Percentiles rank a stretch among this genome's conserved stretches.
Conservation (phyloP, 345 rosid species). For the Sisymbrium altissimum region DNA sequence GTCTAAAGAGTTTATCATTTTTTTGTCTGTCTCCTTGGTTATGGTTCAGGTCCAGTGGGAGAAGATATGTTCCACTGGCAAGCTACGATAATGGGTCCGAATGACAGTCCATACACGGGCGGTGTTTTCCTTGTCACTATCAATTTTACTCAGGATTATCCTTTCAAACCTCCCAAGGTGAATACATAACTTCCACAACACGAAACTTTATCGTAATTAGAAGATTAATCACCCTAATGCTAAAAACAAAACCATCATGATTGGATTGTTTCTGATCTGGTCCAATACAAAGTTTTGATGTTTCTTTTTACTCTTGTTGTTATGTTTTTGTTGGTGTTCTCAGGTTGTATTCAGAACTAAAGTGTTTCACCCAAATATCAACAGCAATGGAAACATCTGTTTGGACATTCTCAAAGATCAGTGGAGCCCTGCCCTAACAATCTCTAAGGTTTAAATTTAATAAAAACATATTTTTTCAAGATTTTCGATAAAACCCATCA, state of each 20-base stretch:
- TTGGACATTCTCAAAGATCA: conserved; percentile 67
- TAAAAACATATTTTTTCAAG: not conserved
- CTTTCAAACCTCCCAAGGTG: conserved; percentile 75
- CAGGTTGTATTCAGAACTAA: conserved; percentile 63
- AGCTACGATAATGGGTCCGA: conserved; percentile 69
- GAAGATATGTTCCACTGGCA: conserved; percentile 77
- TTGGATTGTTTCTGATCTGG: not conserved
- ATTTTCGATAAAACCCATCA: not conserved
- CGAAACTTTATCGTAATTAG: not conserved
- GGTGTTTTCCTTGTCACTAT: conserved; percentile 66
- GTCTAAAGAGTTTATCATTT: not conserved
- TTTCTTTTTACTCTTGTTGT: not conserved
- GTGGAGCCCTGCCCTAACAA: conserved; percentile 76
- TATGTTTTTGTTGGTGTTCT: not conserved
- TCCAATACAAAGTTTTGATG: not conserved
- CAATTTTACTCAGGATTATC: conserved; percentile 65
- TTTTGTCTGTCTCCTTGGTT: not conserved
- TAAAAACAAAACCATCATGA: no score
- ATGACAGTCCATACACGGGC: conserved; percentile 63
- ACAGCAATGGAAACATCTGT: conserved; percentile 60
- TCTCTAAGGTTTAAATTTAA: conserved; percentile 45
- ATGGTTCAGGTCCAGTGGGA: conserved; percentile 50
- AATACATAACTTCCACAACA: not conserved
- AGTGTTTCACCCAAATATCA: conserved; percentile 67
- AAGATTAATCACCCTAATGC: no score